Conservation (phyloP, 2,329 filamentous ascomycete species). For the Ophiostoma triangulosporum region DNA sequence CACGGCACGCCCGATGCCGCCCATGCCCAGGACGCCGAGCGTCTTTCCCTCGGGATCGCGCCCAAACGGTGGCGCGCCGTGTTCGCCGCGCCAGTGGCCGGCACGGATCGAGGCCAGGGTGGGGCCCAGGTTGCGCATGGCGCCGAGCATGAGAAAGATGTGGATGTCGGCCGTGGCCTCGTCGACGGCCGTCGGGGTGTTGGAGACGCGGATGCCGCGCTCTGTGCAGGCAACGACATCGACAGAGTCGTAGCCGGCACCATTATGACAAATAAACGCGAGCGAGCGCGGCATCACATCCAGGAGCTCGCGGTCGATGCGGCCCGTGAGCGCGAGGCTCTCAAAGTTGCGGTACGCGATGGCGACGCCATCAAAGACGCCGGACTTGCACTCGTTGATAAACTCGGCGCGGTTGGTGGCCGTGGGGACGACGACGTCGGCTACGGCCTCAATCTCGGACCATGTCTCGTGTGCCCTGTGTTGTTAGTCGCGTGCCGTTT, state of each 20-base stretch:
- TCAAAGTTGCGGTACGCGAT: constrained; percentile 47
- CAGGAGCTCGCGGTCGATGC: constrained; percentile 58
- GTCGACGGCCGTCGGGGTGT: constrained; percentile 69
- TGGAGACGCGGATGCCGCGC: constrained; percentile 57
- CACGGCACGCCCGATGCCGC: constrained; percentile 38
- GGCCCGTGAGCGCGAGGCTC: constrained; percentile 51
- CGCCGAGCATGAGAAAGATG: constrained; percentile 70
- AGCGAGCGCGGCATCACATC: constrained; percentile 38
- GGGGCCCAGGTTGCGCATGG: constrained; percentile 58
- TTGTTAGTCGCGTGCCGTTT: not conserved
- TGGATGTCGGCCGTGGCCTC: constrained; percentile 72
- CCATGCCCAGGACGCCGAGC: constrained; percentile 47
- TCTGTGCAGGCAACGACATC: constrained; percentile 58
- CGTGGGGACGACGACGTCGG: constrained; percentile 42
- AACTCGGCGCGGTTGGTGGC: constrained; percentile 11
- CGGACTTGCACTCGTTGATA: constrained; percentile 11
- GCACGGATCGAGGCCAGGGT: constrained; percentile 52
- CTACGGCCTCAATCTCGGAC: constrained; percentile 45
- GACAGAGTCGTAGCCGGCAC: constrained; percentile 77
- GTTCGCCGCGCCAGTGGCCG: constrained; percentile 52
- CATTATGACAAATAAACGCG: constrained; percentile 47
- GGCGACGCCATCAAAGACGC: constrained; percentile 11
- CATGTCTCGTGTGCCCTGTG: constrained; percentile 51
- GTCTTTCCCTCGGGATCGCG: constrained; percentile 46
- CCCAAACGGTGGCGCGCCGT: constrained; percentile 38